phyloP scores from a whole-genome alignment of 2,329 filamentous ascomycete species.

The Albifimbria verrucaria region DNA sequence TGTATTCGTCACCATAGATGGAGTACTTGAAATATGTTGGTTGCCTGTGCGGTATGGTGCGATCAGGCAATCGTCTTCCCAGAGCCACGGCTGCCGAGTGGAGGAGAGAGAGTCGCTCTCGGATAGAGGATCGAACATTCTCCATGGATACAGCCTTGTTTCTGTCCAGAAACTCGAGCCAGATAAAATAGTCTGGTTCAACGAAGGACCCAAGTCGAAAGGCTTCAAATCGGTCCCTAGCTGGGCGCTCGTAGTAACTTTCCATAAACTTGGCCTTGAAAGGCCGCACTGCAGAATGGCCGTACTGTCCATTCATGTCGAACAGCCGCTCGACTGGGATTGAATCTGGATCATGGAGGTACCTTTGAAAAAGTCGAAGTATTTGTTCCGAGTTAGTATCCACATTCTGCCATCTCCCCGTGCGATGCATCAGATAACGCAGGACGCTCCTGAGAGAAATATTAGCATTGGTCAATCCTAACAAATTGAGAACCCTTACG shows the following conservation, averaged over 20 bases:
- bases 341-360: slow-evolving; percentile 14
- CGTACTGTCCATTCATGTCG: slow-evolving; percentile 4
- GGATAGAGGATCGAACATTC: slow-evolving; percentile 12
- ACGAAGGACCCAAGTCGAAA: slow-evolving; percentile 17
- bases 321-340: slow-evolving; percentile 12
- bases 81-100: slow-evolving; percentile 20
- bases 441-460: slow-evolving; percentile 6
- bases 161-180: slow-evolving; percentile 6
- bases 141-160: neutral
- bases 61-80: slow-evolving; percentile 14
- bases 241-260: slow-evolving; percentile 6
- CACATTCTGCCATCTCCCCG: neutral
- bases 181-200: rapidly evolving
- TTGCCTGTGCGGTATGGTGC: slow-evolving; percentile 2
- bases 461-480: too few species aligned
- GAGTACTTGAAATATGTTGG: neutral
- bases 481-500: slow-evolving; percentile 3
- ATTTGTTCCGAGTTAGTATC: slow-evolving; percentile 8
- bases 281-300: slow-evolving; percentile 2
- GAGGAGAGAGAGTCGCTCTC: slow-evolving; percentile 14
- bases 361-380: slow-evolving; percentile 13
- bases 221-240: slow-evolving; percentile 16
- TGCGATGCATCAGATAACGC: neutral
- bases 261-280: slow-evolving; percentile 17
- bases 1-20: slow-evolving; percentile 9